phyloP scores from a whole-genome alignment of 345 rosid genomes.

The Odontarrhena argentea region DNA sequence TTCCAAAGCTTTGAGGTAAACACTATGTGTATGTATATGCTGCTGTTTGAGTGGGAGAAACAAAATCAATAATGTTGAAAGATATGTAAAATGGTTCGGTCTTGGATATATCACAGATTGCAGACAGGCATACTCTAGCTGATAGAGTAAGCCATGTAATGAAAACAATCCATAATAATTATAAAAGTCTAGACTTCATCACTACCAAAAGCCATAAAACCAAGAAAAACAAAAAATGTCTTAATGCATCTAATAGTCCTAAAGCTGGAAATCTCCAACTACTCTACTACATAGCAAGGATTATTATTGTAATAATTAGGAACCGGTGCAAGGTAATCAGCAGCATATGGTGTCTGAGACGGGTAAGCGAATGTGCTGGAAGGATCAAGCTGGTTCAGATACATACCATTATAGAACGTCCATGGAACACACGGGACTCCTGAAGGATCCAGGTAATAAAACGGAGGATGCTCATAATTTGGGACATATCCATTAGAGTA shows the following conservation, averaged over 20 bases:
- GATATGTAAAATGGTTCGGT: constrained; percentile 32
- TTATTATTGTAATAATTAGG: constrained; percentile 17
- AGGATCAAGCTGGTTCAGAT: constrained; percentile 5
- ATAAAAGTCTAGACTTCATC: constrained; percentile 5
- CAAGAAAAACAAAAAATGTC: not conserved
- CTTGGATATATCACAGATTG: constrained; percentile 29
- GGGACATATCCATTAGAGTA: constrained; percentile 17
- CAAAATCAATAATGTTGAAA: constrained; percentile 6
- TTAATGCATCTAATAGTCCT: constrained; percentile 29
- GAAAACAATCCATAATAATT: constrained; percentile 30
- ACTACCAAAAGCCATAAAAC: constrained; percentile 13
- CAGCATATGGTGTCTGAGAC: constrained; percentile 27
- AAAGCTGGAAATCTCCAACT: constrained; percentile 22
- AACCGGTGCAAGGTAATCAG: constrained; percentile 28
- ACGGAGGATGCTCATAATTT: constrained; percentile 22
- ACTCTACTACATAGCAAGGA: constrained; percentile 17
- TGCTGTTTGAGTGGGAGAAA: constrained; percentile 15
- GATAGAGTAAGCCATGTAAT: constrained; percentile 32
- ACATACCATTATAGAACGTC: constrained; percentile 15
- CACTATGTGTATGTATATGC: constrained; percentile 6
- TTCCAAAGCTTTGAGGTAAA: constrained; percentile 63
- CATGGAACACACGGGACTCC: constrained; percentile 7
- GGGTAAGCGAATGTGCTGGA: constrained; percentile 14
- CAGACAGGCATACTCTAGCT: constrained; percentile 23
- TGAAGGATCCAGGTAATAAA: not conserved